Evolutionary conservation across 192 early-diverging fungal genomes (phyloP), one percentile per base, ranked within the genome.

Genomic region (Entomortierella parvispora): DNA sequence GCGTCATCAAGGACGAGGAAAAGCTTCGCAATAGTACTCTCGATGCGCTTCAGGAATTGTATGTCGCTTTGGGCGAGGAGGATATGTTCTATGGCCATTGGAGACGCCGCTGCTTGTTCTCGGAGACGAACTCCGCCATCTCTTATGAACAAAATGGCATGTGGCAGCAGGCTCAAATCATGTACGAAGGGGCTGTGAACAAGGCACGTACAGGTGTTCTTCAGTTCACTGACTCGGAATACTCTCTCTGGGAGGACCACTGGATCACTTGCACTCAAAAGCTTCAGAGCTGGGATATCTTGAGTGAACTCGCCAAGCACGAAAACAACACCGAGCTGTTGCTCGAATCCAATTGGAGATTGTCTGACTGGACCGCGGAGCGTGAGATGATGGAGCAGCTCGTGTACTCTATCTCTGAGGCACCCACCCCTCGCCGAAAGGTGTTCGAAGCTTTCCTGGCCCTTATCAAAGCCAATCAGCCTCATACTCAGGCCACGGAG

Each of bases 211-310:
- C 88, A 3, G 93, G 95, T 0, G 88, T 89, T 2, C 72, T 96
- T 33, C 93, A 94, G 15, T 98, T 96, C 65, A 90, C 91, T 28
- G 98, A 99, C 80, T 89, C 94, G 2, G 98, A 99, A 61, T 99
- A 98, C 79, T 86, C 87, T 28, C 80, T 99, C 22, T 99, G 98
- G 98, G 98, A 99, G 84, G 90, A 96, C 58, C 94, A 95, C 58
- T 99, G 98, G 98, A 88, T 98, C 25, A 80, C 81, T 31, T 95
- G 93, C 47, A 92, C 97, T 0, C 86, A 97, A 65, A 91, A 92
- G 42, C 79, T 99, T 23, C 97, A 99, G 80, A 95, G 93, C 74
- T 99, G 98, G 98, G 98, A 99, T 62, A 91, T 98, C 63, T 83
- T 99, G 49, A 84, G 87, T 7, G 98, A 99, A 58, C 88, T 99